phyloP scores from a whole-genome alignment of 2,329 filamentous ascomycete species.

The Chlorencoelia australis region DNA sequence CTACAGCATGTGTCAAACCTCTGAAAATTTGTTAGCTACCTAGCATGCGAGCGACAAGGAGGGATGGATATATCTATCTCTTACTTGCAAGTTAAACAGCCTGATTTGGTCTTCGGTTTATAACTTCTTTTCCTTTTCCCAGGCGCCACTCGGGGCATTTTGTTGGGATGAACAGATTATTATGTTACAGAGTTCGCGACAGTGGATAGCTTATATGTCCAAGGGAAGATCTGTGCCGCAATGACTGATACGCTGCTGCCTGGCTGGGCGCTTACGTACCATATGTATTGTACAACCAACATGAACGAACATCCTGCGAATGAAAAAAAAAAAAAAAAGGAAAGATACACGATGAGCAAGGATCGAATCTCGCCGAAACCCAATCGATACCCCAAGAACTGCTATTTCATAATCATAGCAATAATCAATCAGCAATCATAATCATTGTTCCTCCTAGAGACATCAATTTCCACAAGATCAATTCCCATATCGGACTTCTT shows the following conservation, averaged over 20 bases:
- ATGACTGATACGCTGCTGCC: too few species aligned
- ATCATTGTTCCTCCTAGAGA: not conserved
- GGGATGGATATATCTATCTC: not conserved
- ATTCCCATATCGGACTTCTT: not conserved
- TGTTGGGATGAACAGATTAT: too few species aligned
- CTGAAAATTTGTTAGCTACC: not conserved
- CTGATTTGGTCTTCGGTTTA: slow-evolving; percentile 1
- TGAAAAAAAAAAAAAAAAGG: too few species aligned
- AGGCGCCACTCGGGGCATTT: slow-evolving; percentile 1
- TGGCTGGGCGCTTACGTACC: too few species aligned
- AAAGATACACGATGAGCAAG: too few species aligned
- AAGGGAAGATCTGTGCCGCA: too few species aligned
- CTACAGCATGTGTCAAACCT: not conserved
- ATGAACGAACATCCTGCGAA: not conserved
- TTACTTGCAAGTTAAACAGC: slow-evolving; percentile 3
- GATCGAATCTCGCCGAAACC: not conserved
- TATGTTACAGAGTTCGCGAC: too few species aligned
- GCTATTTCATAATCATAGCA: not conserved
- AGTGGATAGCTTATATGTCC: too few species aligned
- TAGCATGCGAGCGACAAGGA: not conserved
- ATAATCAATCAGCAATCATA: not conserved
- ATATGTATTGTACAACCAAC: too few species aligned
- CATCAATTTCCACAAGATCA: not conserved
- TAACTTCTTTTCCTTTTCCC: slow-evolving; percentile 1
- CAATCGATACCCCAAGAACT: not conserved